Conservation (phyloP, 2,329 filamentous ascomycete species). For the Escovopsis weberi region DNA sequence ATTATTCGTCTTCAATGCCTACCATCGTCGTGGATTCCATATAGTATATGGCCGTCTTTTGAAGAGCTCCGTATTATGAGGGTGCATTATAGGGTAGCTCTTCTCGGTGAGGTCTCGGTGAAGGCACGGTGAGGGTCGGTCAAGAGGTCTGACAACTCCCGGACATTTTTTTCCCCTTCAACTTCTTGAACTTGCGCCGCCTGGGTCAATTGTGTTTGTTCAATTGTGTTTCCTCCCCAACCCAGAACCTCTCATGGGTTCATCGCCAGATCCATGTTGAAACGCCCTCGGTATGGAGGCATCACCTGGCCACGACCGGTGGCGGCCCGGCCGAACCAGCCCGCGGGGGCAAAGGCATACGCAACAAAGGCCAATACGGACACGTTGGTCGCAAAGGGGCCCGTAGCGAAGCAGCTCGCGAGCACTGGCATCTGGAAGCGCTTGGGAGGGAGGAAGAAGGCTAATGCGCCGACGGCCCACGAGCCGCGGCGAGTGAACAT, state of each 20-base stretch:
- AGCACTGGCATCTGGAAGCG: slow-evolving; percentile 14
- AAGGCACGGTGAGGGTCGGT: slow-evolving; percentile 2
- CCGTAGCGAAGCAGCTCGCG: slow-evolving; percentile 13
- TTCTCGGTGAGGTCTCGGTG: neutral
- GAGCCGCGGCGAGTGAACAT: slow-evolving; percentile 35
- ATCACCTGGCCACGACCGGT: slow-evolving; percentile 5
- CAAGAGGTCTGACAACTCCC: slow-evolving; percentile 2
- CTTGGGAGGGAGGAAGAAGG: slow-evolving; percentile 6
- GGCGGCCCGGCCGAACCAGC: slow-evolving; percentile 1
- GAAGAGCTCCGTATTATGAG: too few species aligned
- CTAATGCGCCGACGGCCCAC: slow-evolving; percentile 1
- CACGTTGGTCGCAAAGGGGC: slow-evolving; percentile 7
- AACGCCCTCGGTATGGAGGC: slow-evolving; percentile 3
- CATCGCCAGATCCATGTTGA: slow-evolving; percentile 6
- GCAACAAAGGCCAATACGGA: slow-evolving; percentile 3
- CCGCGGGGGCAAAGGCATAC: slow-evolving; percentile 4
- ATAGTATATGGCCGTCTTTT: too few species aligned
- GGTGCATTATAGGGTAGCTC: neutral
- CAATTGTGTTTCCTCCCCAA: neutral
- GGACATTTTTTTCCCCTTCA: neutral
- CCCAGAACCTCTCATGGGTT: neutral
- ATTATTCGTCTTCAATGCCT: too few species aligned
- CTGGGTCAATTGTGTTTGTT: neutral
- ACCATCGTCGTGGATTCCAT: too few species aligned
- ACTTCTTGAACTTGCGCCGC: neutral